A percentile compares a stretch with the other conserved stretches of the same genome.
Conservation (phyloP, 1,284 basidiomycete genomes). For the Boletus sp. region DNA sequence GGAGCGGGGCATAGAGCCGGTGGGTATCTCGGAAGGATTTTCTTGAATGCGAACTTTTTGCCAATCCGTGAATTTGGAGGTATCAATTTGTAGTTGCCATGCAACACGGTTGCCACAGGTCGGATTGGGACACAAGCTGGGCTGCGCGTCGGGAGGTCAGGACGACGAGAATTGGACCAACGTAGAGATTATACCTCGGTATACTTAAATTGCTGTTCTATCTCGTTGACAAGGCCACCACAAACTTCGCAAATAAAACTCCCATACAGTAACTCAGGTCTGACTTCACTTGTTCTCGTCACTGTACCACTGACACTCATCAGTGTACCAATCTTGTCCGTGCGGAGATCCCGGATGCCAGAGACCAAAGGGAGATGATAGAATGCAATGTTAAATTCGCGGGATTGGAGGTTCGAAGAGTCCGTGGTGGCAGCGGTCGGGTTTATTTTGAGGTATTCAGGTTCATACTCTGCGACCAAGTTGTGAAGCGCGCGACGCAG, state of each 20-base stretch:
- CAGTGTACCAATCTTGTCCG: constrained; percentile 89
- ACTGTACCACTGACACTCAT: constrained; percentile 96
- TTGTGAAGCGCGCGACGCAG: constrained; percentile 87
- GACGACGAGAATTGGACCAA: background rate
- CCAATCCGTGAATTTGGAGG: constrained; percentile 98
- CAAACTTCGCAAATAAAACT: constrained; percentile 93
- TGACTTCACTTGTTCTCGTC: constrained; percentile 94
- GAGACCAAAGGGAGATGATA: constrained; percentile 93
- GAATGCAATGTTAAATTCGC: constrained; percentile 95
- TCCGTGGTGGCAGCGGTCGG: constrained; percentile 72
- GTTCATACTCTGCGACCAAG: constrained; percentile 83
- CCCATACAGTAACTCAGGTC: constrained; percentile 91
- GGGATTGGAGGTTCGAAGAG: constrained; percentile 82
- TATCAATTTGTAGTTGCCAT: constrained; percentile 96
- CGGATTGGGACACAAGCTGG: constrained; percentile 89
- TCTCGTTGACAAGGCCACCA: constrained; percentile 82
- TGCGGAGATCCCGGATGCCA: constrained; percentile 93
- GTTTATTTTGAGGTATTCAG: constrained; percentile 92
- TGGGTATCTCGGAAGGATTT: constrained; percentile 98
- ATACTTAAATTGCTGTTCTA: constrained; percentile 99
- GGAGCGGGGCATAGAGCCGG: constrained; percentile 95
- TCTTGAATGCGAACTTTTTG: constrained; percentile 99
- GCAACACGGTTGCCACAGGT: constrained; percentile 86
- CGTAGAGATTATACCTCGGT: constrained; percentile 76
- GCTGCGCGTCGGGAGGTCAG: constrained; percentile 45